Base-by-base conservation (phyloP, 2,329 filamentous ascomycete genomes). In the Colletotrichum sp. region DNA sequence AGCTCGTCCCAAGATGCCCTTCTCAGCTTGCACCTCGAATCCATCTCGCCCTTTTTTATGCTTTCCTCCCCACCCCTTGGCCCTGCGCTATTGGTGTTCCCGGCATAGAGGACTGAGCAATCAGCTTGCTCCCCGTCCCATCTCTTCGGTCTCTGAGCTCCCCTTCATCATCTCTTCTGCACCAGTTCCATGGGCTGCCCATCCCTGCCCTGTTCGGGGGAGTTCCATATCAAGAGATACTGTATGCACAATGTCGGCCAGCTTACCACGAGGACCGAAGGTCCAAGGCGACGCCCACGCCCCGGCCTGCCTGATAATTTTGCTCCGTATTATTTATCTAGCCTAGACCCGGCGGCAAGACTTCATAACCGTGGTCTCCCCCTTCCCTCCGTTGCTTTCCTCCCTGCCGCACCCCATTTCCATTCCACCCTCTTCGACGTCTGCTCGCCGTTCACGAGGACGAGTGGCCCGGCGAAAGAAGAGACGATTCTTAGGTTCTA, bases 311-410 rank as follows among this genome's bases (percentile, higher is more conserved):
- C 32, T 34, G n/a, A 73, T 59, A n/a, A 21, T 68, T n/a, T 52
- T 30, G 43, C 55, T 69, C 52, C 43, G 26, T 64, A 65, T 67
- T 66, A 77, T 77, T 75, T 78, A 75, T 72, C 65, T 65, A 30
- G 75, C 68, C 64, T 24, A 26, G 61, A 61, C 77, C 77, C 77
- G 16, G 60, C 34, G 4, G 60, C 2, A n/a, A 36, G 55, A 39
- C 66, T 34, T 76, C 32, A 55, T 32, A 32, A 32, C 7, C 18
- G 26, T 30, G 4, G 6, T 13, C 28, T 16, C 7, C 65, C 43
- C 7, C 64, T 28, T 60, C 60, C 9, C 34, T 73, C 28, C 24
- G 21, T 24, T 24, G 7, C 26, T 32, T 16, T 43, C 26, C 57
- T 74, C 55, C 69, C 39, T 71, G 36, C 36, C 24, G 34, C 30